Conservation (phyloP, 2,329 filamentous ascomycete species). For the Pseudogymnoascus sp. region DNA sequence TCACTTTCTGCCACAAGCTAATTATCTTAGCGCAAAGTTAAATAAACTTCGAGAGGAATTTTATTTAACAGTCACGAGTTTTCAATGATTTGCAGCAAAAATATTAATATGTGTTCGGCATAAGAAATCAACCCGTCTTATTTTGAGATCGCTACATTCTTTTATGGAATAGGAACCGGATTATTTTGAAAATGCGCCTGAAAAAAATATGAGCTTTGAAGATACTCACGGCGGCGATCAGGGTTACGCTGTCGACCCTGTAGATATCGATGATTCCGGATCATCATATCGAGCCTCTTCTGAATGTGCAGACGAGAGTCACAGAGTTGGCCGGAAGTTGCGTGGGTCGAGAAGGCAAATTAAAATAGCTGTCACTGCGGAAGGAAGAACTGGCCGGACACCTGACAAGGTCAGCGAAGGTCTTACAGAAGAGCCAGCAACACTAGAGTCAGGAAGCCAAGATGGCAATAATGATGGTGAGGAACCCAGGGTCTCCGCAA, state of each 20-base stretch:
- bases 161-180: background rate
- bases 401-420: too few species aligned
- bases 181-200: constrained; percentile 11
- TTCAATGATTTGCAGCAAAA: background rate
- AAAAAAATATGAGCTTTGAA: constrained; percentile 11
- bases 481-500: background rate
- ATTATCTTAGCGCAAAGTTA: background rate
- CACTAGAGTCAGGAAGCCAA: background rate
- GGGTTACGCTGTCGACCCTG: background rate
- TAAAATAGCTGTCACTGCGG: background rate
- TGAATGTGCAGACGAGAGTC: background rate
- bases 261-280: background rate
- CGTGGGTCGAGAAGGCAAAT: background rate
- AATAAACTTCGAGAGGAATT: background rate
- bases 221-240: background rate
- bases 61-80: background rate
- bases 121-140: background rate
- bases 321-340: background rate
- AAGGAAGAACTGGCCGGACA: background rate
- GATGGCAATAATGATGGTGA: background rate
- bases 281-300: background rate
- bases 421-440: background rate
- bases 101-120: background rate
- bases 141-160: background rate
- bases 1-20: background rate